Evolutionary conservation across 2,329 filamentous ascomycete genomes (phyloP), one percentile per base, ranked within the genome.

Genomic region (Orbilia quercus): DNA sequence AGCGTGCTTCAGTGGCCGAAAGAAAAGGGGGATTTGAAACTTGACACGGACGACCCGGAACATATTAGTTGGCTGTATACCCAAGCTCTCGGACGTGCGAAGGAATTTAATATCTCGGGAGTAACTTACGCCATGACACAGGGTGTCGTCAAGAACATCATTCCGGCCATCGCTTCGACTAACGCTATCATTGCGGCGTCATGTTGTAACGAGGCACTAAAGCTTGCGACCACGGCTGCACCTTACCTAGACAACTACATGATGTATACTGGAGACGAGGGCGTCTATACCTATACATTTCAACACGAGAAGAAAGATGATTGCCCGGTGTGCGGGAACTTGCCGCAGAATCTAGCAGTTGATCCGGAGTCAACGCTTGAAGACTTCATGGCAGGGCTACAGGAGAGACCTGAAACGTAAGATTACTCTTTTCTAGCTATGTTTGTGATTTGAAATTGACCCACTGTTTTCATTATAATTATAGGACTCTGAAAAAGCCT

Each of bases 91-190:
- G 82, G 86, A 50, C 90, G 95, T 36, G 92, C 95, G 0, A 81
- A 89, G 67, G 91, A 99, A 79, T 99, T 96, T 82, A 89, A 90
- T 77, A 99, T 99, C 77, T 81, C 88, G 0, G 96, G 95, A 7
- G 91, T 99, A 67, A 98, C 95, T 0, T 99, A 99, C 81, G 90
- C 91, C 4, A 88, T 97, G 81, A 97, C 96, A 0, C 95, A 99
- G 80, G 96, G 95, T 65, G 96, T 98, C 1, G 92, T 99, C 78
- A 99, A 99, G 82, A 99, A 99, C 82, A 99, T 99, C 81, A 99
- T 99, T 74, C 95, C 95, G 0, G 96, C 95, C 25, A 99, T 99
- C 78, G 95, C 95, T 16, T 96, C 92, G 0, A 99, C 95, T 5
- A 99, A 99, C 80, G 94, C 95, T 66, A 95, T 99, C 77, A 91